Base-by-base conservation (phyloP, 352 stramenopile genomes). In the Phytophthora pisi region DNA sequence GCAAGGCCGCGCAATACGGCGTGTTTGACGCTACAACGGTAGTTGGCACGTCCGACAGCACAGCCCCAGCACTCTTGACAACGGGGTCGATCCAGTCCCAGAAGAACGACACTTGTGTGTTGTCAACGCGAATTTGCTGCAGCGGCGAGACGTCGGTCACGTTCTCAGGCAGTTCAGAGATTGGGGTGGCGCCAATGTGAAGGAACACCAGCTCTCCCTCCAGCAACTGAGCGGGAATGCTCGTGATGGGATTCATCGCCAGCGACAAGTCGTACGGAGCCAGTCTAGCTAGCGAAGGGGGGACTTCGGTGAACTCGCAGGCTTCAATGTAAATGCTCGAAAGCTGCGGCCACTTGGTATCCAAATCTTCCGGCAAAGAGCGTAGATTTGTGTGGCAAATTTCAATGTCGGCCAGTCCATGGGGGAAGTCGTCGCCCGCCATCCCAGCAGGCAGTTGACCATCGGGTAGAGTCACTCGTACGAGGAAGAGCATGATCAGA, bases 361-460 rank as follows among this genome's bases (percentile, higher is more conserved):
- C 65, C 9, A 90, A 50, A 23, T 87, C 57, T 6, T 74, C 50
- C 0, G 82, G 79, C 1, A 88, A 49, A 1, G 65, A 45, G 0
- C 51, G 70, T 16, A 89, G 46, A 45, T 82, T 88, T 23, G 66
- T 73, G 10, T 61, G 40, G 2, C 40, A 70, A 52, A 88, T 61
- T 38, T 79, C 74, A 10, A 89, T 64, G 31, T 86, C 68, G 2
- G 20, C 11, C n/a, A 69, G 38, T 30, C 18, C 24, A 18, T 20
- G 16, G 1, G 66, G 61, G 1, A 65, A 71, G 13, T 78, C 64
- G 2, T 30, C 8, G 5, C 62, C 60, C 0, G 59, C 58, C 13
- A 57, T 47, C 26, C 68, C 64, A 16, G 23, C 20, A 10, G 56
- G 51, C 1, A 66, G 38, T 20, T 61, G 18, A 5, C 58, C 57